These are phyloP conservation scores for Stylosanthes scabra DNA, from an alignment of 331 rosid species.

Conservation along the genomic window DNA sequence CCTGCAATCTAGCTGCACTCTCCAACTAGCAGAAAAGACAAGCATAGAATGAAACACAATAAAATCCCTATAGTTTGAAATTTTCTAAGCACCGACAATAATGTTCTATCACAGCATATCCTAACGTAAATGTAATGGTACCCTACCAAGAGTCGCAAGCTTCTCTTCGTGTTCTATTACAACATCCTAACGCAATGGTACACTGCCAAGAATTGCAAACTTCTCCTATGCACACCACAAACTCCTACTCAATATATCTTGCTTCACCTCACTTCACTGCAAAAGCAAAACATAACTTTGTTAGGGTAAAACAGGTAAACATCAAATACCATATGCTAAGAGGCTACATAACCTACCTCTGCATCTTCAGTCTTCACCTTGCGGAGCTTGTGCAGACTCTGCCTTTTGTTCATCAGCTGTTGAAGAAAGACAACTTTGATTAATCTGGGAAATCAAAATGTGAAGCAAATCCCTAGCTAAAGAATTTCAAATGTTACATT, in stretches of 20 bases:
- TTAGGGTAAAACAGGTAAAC: constrained; percentile 21
- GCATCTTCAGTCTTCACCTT: constrained; percentile 41
- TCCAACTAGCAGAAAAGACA: constrained; percentile 26
- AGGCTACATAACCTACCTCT: constrained; percentile 35
- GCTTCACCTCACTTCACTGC: constrained; percentile 44
- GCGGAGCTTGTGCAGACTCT: constrained; percentile 38
- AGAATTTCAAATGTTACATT: constrained; percentile 7
- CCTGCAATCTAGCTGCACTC: constrained; percentile 31
- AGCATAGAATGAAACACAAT: constrained; percentile 20
- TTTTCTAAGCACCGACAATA: constrained; percentile 27
- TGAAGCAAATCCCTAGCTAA: constrained; percentile 13
- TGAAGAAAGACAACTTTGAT: constrained; percentile 12
- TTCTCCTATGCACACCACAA: constrained; percentile 37
- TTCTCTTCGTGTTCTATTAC: constrained; percentile 19
- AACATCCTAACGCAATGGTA: constrained; percentile 31
- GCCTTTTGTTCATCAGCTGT: constrained; percentile 44
- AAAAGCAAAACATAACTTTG: constrained; percentile 35
- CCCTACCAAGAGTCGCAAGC: constrained; percentile 35
- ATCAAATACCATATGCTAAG: constrained; percentile 6
- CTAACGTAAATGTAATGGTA: constrained; percentile 13
- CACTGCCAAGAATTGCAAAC: constrained; percentile 35
- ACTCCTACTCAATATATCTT: constrained; percentile 10
- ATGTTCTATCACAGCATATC: constrained; percentile 39
- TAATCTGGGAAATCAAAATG: constrained; percentile 19
- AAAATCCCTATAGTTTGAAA: constrained; percentile 15